Evolutionary conservation across 1,284 basidiomycete genomes (phyloP).

Genomic region (Amylostereum chailletii): DNA sequence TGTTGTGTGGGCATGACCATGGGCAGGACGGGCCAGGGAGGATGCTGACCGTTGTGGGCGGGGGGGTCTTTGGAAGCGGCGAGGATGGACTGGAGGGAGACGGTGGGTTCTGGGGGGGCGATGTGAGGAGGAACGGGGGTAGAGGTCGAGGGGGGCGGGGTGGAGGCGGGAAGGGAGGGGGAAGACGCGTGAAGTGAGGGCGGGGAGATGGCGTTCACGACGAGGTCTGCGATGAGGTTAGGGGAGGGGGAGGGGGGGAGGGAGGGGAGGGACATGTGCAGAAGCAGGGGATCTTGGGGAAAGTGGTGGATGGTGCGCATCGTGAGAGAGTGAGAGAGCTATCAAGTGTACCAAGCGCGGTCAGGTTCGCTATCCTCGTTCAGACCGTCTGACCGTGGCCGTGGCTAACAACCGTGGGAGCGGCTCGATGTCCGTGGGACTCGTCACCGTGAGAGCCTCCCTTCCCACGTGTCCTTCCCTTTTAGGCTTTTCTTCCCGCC

Average conservation of each 20-base stretch:
- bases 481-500: too few relatives aligned
- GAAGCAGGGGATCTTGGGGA: constrained; percentile 24
- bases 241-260: constrained; percentile 29
- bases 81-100: constrained; percentile 57
- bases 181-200: constrained; percentile 20
- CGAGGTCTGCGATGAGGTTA: constrained; percentile 26
- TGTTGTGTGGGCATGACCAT: constrained; percentile 14
- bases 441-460: too few relatives aligned
- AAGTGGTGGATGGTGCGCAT: constrained; percentile 8
- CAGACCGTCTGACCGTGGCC: too few relatives aligned
- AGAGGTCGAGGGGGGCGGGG: constrained; percentile 14
- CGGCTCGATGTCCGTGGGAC: too few relatives aligned
- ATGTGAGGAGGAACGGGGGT: constrained; percentile 10
- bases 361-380: too few relatives aligned
- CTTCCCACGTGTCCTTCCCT: too few relatives aligned
- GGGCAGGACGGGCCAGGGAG: constrained; percentile 28
- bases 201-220: constrained; percentile 29
- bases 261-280: constrained; percentile 12
- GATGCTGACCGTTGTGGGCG: constrained; percentile 28
- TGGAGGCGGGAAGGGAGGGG: constrained; percentile 20
- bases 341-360: too few relatives aligned
- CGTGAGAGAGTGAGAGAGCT: too few relatives aligned
- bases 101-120: constrained; percentile 36
- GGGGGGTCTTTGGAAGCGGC: constrained; percentile 31
- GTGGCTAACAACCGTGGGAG: too few relatives aligned